Evolutionary conservation across 2,329 filamentous ascomycete species (phyloP).

Genomic region (Cordyceps javanica): DNA sequence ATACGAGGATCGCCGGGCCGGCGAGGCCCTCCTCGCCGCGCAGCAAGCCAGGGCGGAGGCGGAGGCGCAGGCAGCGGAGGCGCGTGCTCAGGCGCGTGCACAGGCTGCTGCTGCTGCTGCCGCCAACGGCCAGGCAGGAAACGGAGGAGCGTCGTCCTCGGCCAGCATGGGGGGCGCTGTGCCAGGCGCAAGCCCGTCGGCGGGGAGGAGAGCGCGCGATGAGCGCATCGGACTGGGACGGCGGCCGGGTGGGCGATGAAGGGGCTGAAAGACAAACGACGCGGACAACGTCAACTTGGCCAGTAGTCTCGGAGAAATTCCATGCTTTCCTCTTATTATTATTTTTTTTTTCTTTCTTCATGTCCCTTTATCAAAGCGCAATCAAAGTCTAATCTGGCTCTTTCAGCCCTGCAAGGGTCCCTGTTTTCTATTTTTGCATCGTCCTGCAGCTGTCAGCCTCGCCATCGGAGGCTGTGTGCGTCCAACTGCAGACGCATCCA

Average conservation of each 20-base stretch:
- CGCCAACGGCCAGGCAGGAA: constrained; percentile 17
- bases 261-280: constrained; percentile 9
- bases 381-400: not conserved
- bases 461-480: not conserved
- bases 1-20: constrained; percentile 58
- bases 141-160: constrained; percentile 12
- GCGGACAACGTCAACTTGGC: too few species aligned
- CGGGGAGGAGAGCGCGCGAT: constrained; percentile 26
- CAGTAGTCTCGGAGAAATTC: too few species aligned
- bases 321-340: too few species aligned
- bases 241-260: constrained; percentile 12
- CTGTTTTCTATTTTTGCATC: not conserved
- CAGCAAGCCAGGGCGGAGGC: constrained; percentile 26
- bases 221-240: constrained; percentile 32
- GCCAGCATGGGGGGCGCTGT: too few species aligned
- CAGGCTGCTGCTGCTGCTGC: not conserved
- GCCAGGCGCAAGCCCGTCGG: constrained; percentile 20
- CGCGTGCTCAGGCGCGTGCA: constrained; percentile 8
- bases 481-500: not conserved
- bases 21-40: constrained; percentile 30
- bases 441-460: not conserved
- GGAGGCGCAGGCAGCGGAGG: constrained; percentile 7
- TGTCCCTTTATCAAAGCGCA: not conserved
- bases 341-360: not conserved
- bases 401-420: not conserved